phyloP scores from a whole-genome alignment of 768 basidiomycete genomes.

The Pisolithus marmoratus region DNA sequence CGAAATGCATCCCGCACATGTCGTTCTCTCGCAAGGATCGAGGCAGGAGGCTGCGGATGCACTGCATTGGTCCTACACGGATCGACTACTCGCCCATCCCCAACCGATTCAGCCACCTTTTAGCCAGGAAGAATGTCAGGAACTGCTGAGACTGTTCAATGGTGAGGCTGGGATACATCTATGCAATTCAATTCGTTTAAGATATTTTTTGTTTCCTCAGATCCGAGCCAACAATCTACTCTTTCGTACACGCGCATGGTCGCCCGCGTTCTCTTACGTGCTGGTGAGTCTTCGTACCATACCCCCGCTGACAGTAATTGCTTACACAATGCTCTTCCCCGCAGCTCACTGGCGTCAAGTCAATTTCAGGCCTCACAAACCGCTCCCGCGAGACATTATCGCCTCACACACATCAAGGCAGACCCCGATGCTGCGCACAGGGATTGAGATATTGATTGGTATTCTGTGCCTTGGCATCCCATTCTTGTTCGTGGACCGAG shows the following conservation, averaged over 20 bases:
- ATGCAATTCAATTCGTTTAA: neutral
- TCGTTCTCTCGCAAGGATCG: constrained; percentile 47
- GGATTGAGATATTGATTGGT: constrained; percentile 55
- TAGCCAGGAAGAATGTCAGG: constrained; percentile 70
- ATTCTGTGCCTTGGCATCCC: constrained; percentile 74
- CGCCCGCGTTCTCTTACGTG: constrained; percentile 61
- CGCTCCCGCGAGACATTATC: constrained; percentile 51
- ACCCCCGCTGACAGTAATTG: too few relatives aligned
- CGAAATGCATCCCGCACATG: constrained; percentile 74
- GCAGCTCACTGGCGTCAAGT: constrained; percentile 63
- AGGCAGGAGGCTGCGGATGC: constrained; percentile 67
- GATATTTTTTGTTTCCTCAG: constrained; percentile 6
- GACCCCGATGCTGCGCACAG: constrained; percentile 40
- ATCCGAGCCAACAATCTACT: constrained; percentile 16
- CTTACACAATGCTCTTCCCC: neutral
- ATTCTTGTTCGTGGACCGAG: constrained; percentile 61
- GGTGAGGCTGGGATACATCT: constrained; percentile 12
- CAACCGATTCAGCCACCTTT: constrained; percentile 60
- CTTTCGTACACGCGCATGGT: constrained; percentile 58
- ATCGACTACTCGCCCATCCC: constrained; percentile 62
- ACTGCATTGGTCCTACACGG: constrained; percentile 78
- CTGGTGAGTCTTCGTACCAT: constrained; percentile 42
- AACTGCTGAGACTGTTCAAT: constrained; percentile 56
- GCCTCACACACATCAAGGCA: constrained; percentile 23
- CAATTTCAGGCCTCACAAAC: constrained; percentile 63